Conservation (phyloP, 2,329 filamentous ascomycete species). For the Trichophaea hybrida region DNA sequence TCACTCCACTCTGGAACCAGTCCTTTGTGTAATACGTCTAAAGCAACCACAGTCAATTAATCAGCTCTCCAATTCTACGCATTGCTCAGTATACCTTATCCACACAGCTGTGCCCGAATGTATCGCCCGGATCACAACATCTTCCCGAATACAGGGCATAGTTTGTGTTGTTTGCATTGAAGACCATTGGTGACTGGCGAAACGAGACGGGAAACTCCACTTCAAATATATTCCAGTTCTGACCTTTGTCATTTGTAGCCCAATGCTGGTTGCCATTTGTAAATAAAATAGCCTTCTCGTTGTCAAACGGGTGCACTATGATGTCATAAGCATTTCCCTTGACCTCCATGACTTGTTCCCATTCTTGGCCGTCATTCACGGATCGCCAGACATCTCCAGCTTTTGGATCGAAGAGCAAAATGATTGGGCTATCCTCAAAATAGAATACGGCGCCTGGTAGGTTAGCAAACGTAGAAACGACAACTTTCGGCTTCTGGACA, state of each 20-base stretch:
- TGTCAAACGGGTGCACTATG: constrained; percentile 63
- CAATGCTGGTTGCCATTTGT: constrained; percentile 58
- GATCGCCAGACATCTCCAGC: constrained; percentile 60
- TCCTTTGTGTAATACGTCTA: constrained; percentile 62
- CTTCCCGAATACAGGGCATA: constrained; percentile 57
- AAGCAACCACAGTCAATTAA: not conserved
- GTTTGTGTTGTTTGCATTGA: constrained; percentile 70
- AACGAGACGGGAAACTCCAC: constrained; percentile 46
- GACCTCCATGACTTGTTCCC: constrained; percentile 52
- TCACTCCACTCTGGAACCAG: constrained; percentile 57
- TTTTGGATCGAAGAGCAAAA: constrained; percentile 38
- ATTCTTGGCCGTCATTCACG: constrained; percentile 62
- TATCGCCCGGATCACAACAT: constrained; percentile 39
- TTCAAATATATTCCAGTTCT: constrained; percentile 64
- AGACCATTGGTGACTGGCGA: constrained; percentile 45
- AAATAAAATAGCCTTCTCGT: constrained; percentile 64
- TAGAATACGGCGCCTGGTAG: constrained; percentile 61
- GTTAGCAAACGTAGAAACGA: constrained; percentile 43
- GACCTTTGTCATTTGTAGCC: constrained; percentile 67
- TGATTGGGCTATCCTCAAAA: constrained; percentile 55
- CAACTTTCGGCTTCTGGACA: too few relatives aligned
- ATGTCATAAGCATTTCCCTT: constrained; percentile 50
- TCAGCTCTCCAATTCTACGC: not conserved
- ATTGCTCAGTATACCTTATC: constrained; percentile 35
- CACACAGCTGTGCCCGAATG: constrained; percentile 43